Base-by-base conservation (phyloP, 495 filamentous ascomycete species). In the Hypoxylon lenormandii region DNA sequence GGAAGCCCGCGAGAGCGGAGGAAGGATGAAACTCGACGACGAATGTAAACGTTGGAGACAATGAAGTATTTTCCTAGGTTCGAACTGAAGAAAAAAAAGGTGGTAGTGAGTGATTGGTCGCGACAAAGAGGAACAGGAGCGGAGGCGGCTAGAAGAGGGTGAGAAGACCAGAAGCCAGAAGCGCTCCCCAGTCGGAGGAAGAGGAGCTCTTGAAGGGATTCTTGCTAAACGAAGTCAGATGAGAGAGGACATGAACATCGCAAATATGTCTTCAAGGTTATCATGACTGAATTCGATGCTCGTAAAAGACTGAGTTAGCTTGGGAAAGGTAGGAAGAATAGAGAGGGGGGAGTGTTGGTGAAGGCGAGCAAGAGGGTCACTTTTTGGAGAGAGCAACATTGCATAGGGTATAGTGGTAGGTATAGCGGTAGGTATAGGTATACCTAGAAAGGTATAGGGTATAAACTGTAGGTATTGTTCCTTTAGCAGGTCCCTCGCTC, bases 221-320 rank as follows among this genome's bases (percentile, higher is more conserved):
- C 45, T 66, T 55, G 64, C 52, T 72, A 74, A 49, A 54, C 61
- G 49, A 72, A 60, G 57, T 66, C 45, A 70, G 33, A 69, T 42
- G 51, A 54, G 49, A 67, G 49, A 72, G 66, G 64, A 74, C 64
- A 68, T 62, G 38, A 66, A 63, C 64, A 71, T 76, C 70, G 68
- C 69, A 66, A 56, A 46, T 63, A 40, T 36, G 38, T 55, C 36
- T 42, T 49, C 28, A 57, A 36, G 63, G 30, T 60, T 74, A 70
- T 68, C 74, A 76, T 76, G 74, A 71, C 74, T 72, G 64, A 69
- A 68, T 61, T 64, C 46, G 60, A 70, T 65, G 51, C 47, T 61
- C 42, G 43, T 33, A 48, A 42, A 69, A 64, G 42, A 52, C 45
- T 54, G 40, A 36, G 64, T 50, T 16, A 60, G 65, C 40, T 57